These are phyloP conservation scores for Passalora sequoiae DNA, from an alignment of 2,329 filamentous ascomycete genomes.

Conservation along the genomic window DNA sequence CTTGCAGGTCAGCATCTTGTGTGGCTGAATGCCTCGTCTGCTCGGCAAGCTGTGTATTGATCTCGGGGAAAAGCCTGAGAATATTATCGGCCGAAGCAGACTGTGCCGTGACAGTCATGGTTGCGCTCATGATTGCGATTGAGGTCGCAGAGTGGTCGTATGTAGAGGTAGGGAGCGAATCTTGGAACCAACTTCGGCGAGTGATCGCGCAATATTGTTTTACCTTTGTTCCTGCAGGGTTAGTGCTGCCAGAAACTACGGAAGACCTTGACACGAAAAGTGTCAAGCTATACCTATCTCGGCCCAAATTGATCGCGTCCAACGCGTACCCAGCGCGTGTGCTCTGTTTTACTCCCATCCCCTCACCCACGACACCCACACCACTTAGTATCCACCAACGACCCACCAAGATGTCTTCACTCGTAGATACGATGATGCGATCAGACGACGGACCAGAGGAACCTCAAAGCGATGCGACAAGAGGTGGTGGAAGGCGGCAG, in stretches of 20 bases:
- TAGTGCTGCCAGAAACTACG: not conserved
- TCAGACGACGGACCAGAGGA: conserved; percentile 42
- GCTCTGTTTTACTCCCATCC: conserved; percentile 2
- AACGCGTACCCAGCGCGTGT: conserved; percentile 6
- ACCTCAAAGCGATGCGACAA: conserved; percentile 36
- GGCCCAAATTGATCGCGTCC: not conserved
- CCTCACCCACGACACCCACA: not conserved
- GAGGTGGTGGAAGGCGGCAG: conserved; percentile 30
- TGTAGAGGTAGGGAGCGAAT: no score
- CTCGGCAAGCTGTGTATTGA: conserved; percentile 56
- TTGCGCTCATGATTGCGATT: conserved; percentile 26
- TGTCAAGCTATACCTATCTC: not conserved
- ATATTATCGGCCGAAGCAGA: conserved; percentile 74
- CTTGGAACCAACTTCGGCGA: no score
- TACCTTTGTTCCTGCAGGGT: no score
- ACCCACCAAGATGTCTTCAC: conserved; percentile 45
- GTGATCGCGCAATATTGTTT: no score
- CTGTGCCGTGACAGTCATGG: conserved; percentile 30
- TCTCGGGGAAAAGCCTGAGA: conserved; percentile 80
- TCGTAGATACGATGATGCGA: conserved; percentile 47
- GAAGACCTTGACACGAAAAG: not conserved
- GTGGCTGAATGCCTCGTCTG: conserved; percentile 49
- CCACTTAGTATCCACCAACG: not conserved
- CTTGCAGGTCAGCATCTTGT: conserved; percentile 65
- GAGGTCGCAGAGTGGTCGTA: no score